A percentile compares a stretch with the other conserved stretches of the same genome.
Evolutionary conservation across 169 alveolate species (phyloP).

Genomic region (Plasmodium gaboni): DNA sequence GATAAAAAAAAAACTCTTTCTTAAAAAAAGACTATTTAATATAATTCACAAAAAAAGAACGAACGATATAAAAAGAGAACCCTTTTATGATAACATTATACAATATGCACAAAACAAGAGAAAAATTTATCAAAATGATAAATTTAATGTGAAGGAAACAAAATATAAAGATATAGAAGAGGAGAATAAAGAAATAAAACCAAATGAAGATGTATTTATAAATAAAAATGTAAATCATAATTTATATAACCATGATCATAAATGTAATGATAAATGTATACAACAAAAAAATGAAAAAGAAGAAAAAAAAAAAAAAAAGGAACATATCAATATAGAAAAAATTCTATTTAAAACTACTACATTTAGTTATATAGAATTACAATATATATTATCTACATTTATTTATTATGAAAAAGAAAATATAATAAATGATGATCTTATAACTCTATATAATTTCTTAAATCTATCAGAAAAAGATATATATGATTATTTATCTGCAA

Average conservation of each 20-base stretch:
- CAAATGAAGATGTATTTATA: no score
- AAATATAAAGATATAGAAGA: no score
- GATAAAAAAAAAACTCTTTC: slow-evolving; percentile 50
- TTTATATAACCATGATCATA: no score
- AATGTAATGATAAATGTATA: no score
- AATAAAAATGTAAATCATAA: no score
- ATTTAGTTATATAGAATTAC: slow-evolving; percentile 66
- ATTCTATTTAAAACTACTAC: slow-evolving; percentile 43
- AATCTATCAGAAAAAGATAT: slow-evolving; percentile 71
- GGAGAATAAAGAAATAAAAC: no score
- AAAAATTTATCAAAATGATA: slow-evolving; percentile 59
- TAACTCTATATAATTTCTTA: slow-evolving; percentile 31
- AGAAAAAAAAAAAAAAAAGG: neutral
- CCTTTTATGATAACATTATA: slow-evolving; percentile 25
- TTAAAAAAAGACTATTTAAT: slow-evolving; percentile 51
- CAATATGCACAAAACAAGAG: slow-evolving; percentile 26
- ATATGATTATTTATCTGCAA: slow-evolving; percentile 39
- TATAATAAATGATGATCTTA: slow-evolving; percentile 26
- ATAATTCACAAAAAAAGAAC: slow-evolving; percentile 10
- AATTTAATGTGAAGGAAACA: slow-evolving; percentile 33
- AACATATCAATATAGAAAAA: slow-evolving; percentile 34
- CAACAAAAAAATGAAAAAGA: neutral
- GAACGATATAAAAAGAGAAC: neutral
- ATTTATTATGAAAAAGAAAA: slow-evolving; percentile 43
- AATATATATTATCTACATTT: slow-evolving; percentile 53